Evolutionary conservation across 1,284 basidiomycete genomes (phyloP).

Genomic region (Anthracocystis panici-leucophaei): DNA sequence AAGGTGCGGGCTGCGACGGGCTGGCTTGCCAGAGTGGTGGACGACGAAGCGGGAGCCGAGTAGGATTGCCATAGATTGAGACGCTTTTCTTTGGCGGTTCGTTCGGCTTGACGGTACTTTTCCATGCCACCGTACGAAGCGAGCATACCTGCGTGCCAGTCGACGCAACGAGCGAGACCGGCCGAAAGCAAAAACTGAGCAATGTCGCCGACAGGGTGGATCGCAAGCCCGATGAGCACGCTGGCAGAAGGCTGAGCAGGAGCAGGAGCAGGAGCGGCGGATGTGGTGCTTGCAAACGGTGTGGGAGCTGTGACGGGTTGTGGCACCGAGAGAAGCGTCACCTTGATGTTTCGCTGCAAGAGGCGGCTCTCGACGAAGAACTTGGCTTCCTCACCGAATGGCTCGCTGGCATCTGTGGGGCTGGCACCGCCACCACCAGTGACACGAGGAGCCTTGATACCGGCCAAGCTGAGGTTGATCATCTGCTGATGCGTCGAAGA

Average conservation of each 20-base stretch:
- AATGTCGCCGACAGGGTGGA: slow-evolving; percentile 94
- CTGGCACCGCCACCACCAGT: slow-evolving; percentile 59
- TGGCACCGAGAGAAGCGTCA: slow-evolving; percentile 88
- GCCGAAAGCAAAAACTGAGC: slow-evolving; percentile 86
- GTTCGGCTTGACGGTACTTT: slow-evolving; percentile 84
- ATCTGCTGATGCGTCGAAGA: slow-evolving; percentile 89
- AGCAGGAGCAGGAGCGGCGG: slow-evolving; percentile 72
- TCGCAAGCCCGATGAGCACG: slow-evolving; percentile 89
- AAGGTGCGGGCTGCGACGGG: slow-evolving; percentile 54
- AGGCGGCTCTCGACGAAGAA: slow-evolving; percentile 94
- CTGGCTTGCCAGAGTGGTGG: slow-evolving; percentile 38
- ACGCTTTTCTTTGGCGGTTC: slow-evolving; percentile 83
- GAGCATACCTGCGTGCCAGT: slow-evolving; percentile 98
- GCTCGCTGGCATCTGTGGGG: slow-evolving; percentile 52
- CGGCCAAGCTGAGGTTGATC: slow-evolving; percentile 74
- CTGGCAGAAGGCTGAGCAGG: slow-evolving; percentile 71
- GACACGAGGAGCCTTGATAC: slow-evolving; percentile 62
- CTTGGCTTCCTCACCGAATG: slow-evolving; percentile 77
- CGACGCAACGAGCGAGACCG: slow-evolving; percentile 90
- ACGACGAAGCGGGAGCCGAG: slow-evolving; percentile 54
- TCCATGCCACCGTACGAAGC: slow-evolving; percentile 73
- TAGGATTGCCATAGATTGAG: slow-evolving; percentile 81
- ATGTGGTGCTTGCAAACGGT: slow-evolving; percentile 76
- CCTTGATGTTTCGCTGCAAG: slow-evolving; percentile 87
- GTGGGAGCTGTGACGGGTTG: slow-evolving; percentile 74